These are phyloP conservation scores for Candida pseudocylindracea DNA, from an alignment of 1,139 yeast species.

Conservation along the genomic window DNA sequence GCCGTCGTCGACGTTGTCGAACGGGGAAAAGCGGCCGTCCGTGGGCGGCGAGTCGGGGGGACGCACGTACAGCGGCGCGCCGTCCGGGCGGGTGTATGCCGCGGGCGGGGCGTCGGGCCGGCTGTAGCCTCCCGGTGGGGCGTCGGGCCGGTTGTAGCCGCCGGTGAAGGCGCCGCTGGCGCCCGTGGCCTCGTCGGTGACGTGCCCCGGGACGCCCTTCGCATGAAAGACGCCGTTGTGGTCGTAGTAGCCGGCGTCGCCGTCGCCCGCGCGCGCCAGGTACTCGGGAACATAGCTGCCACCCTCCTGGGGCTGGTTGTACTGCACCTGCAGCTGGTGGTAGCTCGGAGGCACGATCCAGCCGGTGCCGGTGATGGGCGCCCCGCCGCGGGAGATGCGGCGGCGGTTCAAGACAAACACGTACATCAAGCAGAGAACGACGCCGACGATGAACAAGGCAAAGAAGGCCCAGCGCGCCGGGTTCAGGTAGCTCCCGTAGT, in stretches of 20 bases:
- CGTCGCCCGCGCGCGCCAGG: conserved; percentile 37
- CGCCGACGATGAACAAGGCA: conserved; percentile 19
- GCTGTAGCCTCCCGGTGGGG: too few species aligned
- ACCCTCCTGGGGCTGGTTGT: conserved; percentile 18
- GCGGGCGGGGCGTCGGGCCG: too few species aligned
- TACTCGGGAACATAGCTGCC: conserved; percentile 39
- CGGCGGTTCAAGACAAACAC: conserved; percentile 30
- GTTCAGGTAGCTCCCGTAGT: conserved; percentile 2
- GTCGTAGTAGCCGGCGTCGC: conserved; percentile 72
- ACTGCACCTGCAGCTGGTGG: conserved; percentile 44
- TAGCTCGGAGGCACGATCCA: conserved; percentile 92
- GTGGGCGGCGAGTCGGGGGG: too few species aligned
- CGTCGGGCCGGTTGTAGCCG: too few species aligned
- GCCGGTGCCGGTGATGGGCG: conserved; percentile 63
- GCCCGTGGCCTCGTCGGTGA: too few species aligned
- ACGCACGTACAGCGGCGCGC: too few species aligned
- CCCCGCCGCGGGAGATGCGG: conserved; percentile 35
- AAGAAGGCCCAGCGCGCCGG: conserved; percentile 35
- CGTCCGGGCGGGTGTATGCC: too few species aligned
- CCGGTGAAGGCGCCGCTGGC: too few species aligned
- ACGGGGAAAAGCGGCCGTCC: too few species aligned
- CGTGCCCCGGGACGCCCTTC: conserved; percentile 2
- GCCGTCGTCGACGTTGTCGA: too few species aligned
- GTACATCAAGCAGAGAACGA: conserved; percentile 10
- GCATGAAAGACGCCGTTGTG: conserved; percentile 31